Evolutionary conservation across 2,329 filamentous ascomycete species (phyloP).

Genomic region (Fusarium multiceps): DNA sequence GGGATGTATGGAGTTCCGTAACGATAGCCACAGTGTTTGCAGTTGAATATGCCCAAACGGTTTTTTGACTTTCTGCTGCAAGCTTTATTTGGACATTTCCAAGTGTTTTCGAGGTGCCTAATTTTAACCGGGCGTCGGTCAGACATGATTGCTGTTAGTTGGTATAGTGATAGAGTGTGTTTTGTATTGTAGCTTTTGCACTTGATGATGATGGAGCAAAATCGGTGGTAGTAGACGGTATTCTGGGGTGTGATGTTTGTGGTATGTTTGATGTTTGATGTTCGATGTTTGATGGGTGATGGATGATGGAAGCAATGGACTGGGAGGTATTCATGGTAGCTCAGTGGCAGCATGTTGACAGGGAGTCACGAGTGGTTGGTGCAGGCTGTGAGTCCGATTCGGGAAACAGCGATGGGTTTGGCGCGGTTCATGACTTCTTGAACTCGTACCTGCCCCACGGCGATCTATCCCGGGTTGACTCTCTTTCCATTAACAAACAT

Average conservation of each 20-base stretch:
- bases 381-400: rapidly evolving
- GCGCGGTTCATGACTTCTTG: neutral
- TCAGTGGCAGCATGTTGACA: neutral
- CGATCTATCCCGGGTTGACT: rapidly evolving
- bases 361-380: neutral
- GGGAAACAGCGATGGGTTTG: neutral
- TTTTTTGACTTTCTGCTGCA: neutral
- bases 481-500: neutral
- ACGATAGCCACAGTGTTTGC: neutral
- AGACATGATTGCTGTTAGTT: neutral
- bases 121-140: neutral
- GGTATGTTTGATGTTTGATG: neutral
- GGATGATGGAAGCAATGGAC: neutral
- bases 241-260: neutral
- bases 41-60: neutral
- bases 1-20: neutral
- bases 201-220: neutral
- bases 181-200: neutral
- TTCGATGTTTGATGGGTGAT: too few relatives aligned
- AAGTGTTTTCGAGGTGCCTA: neutral
- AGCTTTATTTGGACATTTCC: neutral
- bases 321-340: neutral
- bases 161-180: neutral
- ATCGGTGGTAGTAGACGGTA: neutral
- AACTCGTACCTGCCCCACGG: neutral